These are phyloP conservation scores for Bacterosira constricta DNA, from an alignment of 108 stramenopile genomes.

Conservation along the genomic window DNA sequence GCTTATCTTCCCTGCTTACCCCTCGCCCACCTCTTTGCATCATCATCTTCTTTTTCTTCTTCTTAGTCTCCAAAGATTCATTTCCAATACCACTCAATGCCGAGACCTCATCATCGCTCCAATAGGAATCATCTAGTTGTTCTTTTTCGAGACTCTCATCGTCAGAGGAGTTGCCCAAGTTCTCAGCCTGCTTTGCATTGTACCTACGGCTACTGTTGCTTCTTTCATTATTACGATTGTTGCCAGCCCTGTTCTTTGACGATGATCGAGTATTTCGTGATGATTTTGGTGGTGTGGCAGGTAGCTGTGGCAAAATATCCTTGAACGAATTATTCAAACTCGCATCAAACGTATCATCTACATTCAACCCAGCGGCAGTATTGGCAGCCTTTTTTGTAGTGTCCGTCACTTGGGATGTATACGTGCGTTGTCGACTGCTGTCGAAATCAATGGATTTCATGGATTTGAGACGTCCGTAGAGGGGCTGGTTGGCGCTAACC, in stretches of 20 bases:
- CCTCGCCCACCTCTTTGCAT: background rate
- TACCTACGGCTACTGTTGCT: too few species aligned
- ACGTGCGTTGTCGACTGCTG: slow-evolving; percentile 25
- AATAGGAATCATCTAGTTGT: background rate
- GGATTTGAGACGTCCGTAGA: slow-evolving; percentile 12
- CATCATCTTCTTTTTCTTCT: background rate
- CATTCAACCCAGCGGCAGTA: background rate
- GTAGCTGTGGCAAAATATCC: background rate
- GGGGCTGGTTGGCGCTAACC: background rate
- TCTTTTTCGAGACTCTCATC: slow-evolving; percentile 4
- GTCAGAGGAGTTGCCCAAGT: slow-evolving; percentile 12
- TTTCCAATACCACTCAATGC: slow-evolving; percentile 53
- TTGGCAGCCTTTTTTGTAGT: slow-evolving; percentile 40
- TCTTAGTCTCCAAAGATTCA: slow-evolving; percentile 7
- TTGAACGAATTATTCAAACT: background rate
- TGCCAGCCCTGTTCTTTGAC: background rate
- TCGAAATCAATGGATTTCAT: slow-evolving; percentile 28
- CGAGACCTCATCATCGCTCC: slow-evolving; percentile 44
- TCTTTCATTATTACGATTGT: too few species aligned
- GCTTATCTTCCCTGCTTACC: slow-evolving; percentile 1
- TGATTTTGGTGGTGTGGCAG: background rate
- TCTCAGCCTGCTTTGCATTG: background rate
- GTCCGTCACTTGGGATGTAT: slow-evolving; percentile 34
- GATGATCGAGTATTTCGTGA: background rate
- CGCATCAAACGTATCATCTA: slow-evolving; percentile 15